Evolutionary conservation across 495 filamentous ascomycete species (phyloP), one percentile per base, ranked within the genome.

Genomic region (Penicillium diatomitis): DNA sequence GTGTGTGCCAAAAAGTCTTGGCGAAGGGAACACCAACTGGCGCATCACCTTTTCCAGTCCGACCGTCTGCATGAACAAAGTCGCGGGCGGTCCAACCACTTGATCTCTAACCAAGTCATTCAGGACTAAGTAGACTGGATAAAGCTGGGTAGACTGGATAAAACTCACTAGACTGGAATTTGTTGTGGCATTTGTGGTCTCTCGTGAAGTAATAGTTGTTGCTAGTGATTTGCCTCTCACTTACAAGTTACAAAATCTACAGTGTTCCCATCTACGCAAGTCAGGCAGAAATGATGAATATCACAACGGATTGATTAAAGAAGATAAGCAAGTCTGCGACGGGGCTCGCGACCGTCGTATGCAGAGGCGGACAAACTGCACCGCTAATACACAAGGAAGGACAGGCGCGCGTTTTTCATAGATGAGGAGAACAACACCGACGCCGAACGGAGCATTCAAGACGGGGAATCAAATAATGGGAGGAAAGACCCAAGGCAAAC

Each of bases 1-100:
- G 61, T 70, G 69, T 72, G 69, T 68, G 67, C 54, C 57, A 63
- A 53, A 64, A 66, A 68, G 60, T 70, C 69, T 72, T 72, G 69
- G 69, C 69, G 55, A 61, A 57, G 33, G 46, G 56, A 58, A 58
- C 56, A 55, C 44, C 53, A 52, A 57, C 44, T 37, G n/a, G 42
- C 31, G 20, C 20, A 20, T 20, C 20, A 20, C 20, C 20, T 20
- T 20, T 20, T 20, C 20, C 20, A 20, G 20, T 20, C 20, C 20
- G 20, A 20, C 20, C 20, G 20, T 20, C 20, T 20, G 20, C 1
- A 20, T 20, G 0, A 20, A 20, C 20, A 20, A 20, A 20, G 20
- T 2, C 20, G 20, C 20, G 20, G 20, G 20, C 20, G 28, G 27
- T 33, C 5, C 31, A 44, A 30, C 41, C 31, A 44, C 31, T n/a